A percentile compares a stretch with the other conserved stretches of the same genome.
Conservation (phyloP, 2,329 filamentous ascomycete genomes). For the Cyphellophora attinorum region DNA sequence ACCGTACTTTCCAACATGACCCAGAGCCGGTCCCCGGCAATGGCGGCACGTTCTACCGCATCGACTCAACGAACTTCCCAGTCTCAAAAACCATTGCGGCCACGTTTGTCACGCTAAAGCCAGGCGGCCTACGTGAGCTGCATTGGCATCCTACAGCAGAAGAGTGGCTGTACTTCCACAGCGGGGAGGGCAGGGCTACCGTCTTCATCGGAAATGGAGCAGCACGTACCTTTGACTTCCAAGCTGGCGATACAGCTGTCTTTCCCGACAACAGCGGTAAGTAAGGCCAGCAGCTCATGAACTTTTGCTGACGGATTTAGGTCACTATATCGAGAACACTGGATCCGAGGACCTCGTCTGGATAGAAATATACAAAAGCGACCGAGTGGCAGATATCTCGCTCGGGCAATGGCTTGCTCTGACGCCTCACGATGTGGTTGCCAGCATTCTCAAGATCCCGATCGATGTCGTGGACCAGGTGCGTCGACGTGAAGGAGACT, state of each 20-base stretch:
- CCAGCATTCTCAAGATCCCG: constrained; percentile 50
- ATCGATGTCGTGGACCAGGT: constrained; percentile 50
- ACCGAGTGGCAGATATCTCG: constrained; percentile 57
- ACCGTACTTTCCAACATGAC: constrained; percentile 46
- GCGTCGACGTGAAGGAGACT: no score
- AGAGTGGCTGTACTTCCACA: constrained; percentile 64
- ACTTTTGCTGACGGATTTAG: constrained; percentile 11
- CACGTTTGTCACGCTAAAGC: constrained; percentile 54
- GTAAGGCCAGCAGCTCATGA: constrained; percentile 12
- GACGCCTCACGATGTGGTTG: constrained; percentile 54
- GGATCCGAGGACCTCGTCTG: constrained; percentile 54
- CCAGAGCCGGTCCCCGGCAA: constrained; percentile 50
- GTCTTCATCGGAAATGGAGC: constrained; percentile 54
- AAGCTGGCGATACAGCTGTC: constrained; percentile 56
- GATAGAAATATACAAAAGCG: constrained; percentile 61
- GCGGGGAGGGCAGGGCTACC: constrained; percentile 51
- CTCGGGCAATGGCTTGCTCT: constrained; percentile 61
- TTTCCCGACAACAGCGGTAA: constrained; percentile 52
- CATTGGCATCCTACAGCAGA: constrained; percentile 65
- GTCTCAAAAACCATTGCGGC: constrained; percentile 57
- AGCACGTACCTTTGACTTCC: constrained; percentile 58
- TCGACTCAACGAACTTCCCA: constrained; percentile 60
- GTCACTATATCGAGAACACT: constrained; percentile 62
- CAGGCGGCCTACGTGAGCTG: constrained; percentile 53
- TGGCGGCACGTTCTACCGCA: constrained; percentile 53